Base-by-base conservation (phyloP, 2,329 filamentous ascomycete genomes). In the Parasarocladium wereldwijsianum region DNA sequence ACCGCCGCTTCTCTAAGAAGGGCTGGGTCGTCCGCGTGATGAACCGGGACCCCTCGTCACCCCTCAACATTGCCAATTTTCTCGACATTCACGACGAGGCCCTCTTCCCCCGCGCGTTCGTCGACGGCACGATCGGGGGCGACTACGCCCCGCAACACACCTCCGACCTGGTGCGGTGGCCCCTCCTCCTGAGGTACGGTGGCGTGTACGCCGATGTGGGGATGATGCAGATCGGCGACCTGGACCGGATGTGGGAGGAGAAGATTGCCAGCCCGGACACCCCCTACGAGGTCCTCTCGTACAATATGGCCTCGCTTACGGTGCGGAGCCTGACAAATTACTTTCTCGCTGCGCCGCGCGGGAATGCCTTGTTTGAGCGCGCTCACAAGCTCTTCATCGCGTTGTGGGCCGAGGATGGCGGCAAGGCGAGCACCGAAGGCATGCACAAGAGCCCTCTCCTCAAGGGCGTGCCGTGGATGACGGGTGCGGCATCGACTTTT, bases 171-270 rank as follows among this genome's bases (percentile, higher is more conserved):
- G 62, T 73, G 4, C 60, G 68, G 1, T 70, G 54, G 39, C 68
- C 69, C 3, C 49, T 72, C 9, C 45, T 74, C n/a, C 51, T 70
- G 8, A 56, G 49, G 32, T 66, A 71, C 37, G 68, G 69, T 26
- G 69, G 68, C 17, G 55, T 71, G 1, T 74, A 71, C 39, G 59
- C 64, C 1, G 68, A 73, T 38, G 66, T 66, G 0, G 67, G 68
- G 0, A 43, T 69, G 36, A 53, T 72, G 36, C 62, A 65, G 34
- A 70, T 73, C 35, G 66, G 67, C 6, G 64, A 72, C 44, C 38
- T 73, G 3, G 59, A 73, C 40, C 42, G 50, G 4, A 43, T 72
- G 8, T 75, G 67, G 66, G 50, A 50, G 27, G 38, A 53, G 29
- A 66, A 60, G 0, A 44, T 73, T 6, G 58, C 46, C 4, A 50